A percentile compares a stretch with the other conserved stretches of the same genome.
phyloP scores from a whole-genome alignment of 2,329 filamentous ascomycete genomes.

The Penicillium sp. region DNA sequence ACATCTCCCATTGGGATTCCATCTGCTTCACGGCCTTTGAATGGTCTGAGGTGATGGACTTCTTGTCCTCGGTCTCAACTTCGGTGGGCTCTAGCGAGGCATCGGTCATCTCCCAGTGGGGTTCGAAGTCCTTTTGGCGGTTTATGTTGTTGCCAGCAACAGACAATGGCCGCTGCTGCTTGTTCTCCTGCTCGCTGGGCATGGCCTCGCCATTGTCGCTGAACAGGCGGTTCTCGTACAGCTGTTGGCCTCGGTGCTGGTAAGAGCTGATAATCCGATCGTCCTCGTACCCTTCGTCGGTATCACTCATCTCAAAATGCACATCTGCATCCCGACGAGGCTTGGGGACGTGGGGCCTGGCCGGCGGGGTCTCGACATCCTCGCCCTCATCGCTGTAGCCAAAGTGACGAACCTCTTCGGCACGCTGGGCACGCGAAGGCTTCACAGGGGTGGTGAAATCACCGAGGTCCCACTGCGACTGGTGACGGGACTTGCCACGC shows the following conservation, averaged over 20 bases:
- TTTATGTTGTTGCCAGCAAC: slow-evolving; percentile 67
- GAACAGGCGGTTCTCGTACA: slow-evolving; percentile 77
- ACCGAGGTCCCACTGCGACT: slow-evolving; percentile 79
- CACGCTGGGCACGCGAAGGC: slow-evolving; percentile 60
- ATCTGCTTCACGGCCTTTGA: slow-evolving; percentile 71
- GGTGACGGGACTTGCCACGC: slow-evolving; percentile 50
- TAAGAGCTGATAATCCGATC: slow-evolving; percentile 45
- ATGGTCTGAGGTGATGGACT: slow-evolving; percentile 55
- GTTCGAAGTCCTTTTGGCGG: slow-evolving; percentile 71
- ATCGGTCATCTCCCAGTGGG: slow-evolving; percentile 75
- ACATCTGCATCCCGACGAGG: slow-evolving; percentile 74
- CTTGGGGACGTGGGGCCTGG: slow-evolving; percentile 59
- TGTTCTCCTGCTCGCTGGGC: slow-evolving; percentile 17
- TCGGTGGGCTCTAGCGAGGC: slow-evolving; percentile 37
- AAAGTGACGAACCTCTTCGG: slow-evolving; percentile 71
- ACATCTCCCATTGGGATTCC: slow-evolving; percentile 56
- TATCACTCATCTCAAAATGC: slow-evolving; percentile 82
- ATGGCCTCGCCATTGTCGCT: slow-evolving; percentile 61
- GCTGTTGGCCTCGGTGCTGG: slow-evolving; percentile 64
- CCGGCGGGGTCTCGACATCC: slow-evolving; percentile 38
- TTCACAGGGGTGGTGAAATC: slow-evolving; percentile 85
- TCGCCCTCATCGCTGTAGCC: slow-evolving; percentile 69
- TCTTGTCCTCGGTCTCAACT: slow-evolving; percentile 42
- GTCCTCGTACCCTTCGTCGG: slow-evolving; percentile 54
- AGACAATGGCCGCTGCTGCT: slow-evolving; percentile 53